phyloP scores from a whole-genome alignment of 2,329 filamentous ascomycete genomes.

The Xylaria sp. region DNA sequence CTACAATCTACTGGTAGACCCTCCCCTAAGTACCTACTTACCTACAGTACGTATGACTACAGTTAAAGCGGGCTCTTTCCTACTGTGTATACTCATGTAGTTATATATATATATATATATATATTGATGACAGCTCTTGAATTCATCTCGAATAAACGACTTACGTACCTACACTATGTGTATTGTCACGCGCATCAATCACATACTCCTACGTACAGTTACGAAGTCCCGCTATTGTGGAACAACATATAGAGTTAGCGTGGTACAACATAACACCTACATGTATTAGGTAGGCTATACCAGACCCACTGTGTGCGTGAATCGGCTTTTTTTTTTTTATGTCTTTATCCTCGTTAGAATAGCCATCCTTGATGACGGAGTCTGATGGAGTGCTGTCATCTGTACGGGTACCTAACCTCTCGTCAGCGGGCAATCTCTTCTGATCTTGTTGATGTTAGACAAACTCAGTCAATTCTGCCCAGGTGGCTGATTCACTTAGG shows the following conservation, averaged over 20 bases:
- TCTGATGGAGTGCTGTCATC: slow-evolving; percentile 4
- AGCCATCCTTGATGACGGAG: background rate
- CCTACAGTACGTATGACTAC: no score
- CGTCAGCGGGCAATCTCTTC: slow-evolving; percentile 4
- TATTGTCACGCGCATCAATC: background rate
- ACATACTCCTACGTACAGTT: background rate
- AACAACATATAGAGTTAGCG: background rate
- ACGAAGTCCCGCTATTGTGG: background rate
- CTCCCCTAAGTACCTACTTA: no score
- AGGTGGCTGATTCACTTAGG: background rate
- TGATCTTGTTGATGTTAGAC: slow-evolving; percentile 6
- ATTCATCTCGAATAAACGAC: no score
- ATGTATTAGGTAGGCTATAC: background rate
- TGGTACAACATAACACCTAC: background rate
- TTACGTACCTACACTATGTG: background rate
- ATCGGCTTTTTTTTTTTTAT: slow-evolving; percentile 5
- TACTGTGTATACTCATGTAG: no score
- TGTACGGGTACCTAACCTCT: background rate
- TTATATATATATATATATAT: no score
- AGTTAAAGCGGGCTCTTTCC: no score
- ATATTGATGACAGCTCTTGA: no score
- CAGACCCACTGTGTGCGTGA: slow-evolving; percentile 2
- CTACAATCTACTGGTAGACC: background rate
- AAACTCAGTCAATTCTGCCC: background rate
- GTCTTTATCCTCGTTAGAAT: background rate